phyloP scores from a whole-genome alignment of 768 basidiomycete genomes.

The Strobilomyces dryophilus region DNA sequence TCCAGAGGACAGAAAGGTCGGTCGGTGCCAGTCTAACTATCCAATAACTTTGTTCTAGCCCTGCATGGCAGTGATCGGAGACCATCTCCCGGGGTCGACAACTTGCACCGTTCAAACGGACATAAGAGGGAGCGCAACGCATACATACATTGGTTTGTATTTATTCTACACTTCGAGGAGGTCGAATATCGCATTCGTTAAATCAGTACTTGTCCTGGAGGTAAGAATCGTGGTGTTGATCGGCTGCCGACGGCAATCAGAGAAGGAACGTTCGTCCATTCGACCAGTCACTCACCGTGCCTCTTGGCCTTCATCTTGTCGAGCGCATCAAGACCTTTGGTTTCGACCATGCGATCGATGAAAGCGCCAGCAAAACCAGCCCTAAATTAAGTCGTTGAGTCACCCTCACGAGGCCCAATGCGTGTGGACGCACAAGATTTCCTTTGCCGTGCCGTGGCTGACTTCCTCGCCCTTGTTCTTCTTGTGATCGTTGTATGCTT shows the following conservation, averaged over 20 bases:
- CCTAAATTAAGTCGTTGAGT: conserved; percentile 24
- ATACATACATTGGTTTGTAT: conserved; percentile 11
- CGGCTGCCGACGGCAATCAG: conserved; percentile 11
- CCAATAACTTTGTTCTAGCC: neutral
- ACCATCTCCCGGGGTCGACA: neutral
- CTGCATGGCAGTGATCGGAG: neutral
- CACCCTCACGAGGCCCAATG: neutral
- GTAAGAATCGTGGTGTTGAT: neutral
- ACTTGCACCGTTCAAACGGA: neutral
- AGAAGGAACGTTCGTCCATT: too few relatives aligned
- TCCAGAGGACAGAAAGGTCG: conserved; percentile 18
- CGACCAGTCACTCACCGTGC: conserved; percentile 22
- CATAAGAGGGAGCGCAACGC: neutral
- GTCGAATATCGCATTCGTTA: neutral
- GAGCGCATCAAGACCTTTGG: conserved; percentile 51
- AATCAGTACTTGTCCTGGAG: neutral
- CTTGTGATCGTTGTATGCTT: conserved; percentile 56
- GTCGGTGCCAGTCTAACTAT: neutral
- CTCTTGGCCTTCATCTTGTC: conserved; percentile 42
- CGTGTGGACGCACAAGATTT: conserved; percentile 38
- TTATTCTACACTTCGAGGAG: neutral
- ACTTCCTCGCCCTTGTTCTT: conserved; percentile 44
- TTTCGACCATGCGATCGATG: conserved; percentile 52
- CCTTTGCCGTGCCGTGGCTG: conserved; percentile 54
- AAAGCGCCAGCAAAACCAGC: conserved; percentile 55